Base-by-base conservation (phyloP, 495 filamentous ascomycete species). In the Podospora appendiculata region DNA sequence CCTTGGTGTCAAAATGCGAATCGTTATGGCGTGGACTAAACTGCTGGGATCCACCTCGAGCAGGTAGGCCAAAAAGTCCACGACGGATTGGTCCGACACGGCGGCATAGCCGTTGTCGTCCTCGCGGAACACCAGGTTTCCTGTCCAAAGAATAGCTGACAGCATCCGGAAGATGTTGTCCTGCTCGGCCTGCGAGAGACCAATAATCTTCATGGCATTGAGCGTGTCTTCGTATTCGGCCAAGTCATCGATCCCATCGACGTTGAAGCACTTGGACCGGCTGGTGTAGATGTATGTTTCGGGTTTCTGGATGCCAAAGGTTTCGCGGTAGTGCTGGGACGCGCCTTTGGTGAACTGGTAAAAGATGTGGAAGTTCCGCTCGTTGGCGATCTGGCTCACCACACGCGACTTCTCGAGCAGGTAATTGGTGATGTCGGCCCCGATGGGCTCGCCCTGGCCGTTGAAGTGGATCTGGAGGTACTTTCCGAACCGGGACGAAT, bases 291-390 rank as follows among this genome's bases (percentile, higher is more conserved):
- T 62, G 69, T 99, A 99, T 32, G 89, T 87, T 56, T 95, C 87
- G 19, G 94, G 94, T 56, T 84, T 85, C 64, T 96, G 93, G 3
- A 99, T 71, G 33, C 93, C 93, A 63, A 88, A 96, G 36, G 71
- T 85, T 54, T 90, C 82, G 65, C 90, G 76, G 67, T 96, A 94
- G 43, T 86, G 84, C 60, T 86, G 79, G 9, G 90, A 86, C 12
- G 93, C 94, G 1, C 87, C 90, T 66, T 99, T 99, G 17, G 94
- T 86, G 69, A 96, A 96, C 66, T 99, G 94, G 69, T 99, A 99
- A 67, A 99, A 97, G 59, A 99, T 97, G 68, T 99, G 94, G 71
- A 99, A 99, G 67, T 95, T 97, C 56, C 94, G 82, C 77, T 99
- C 94, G 56, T 97, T 92, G 51, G 69, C 78, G 57, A 96, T 97